A percentile compares a stretch with the other conserved stretches of the same genome.
Conservation (phyloP, 1,139 yeast species). For the Hyphopichia pseudoburtonii region DNA sequence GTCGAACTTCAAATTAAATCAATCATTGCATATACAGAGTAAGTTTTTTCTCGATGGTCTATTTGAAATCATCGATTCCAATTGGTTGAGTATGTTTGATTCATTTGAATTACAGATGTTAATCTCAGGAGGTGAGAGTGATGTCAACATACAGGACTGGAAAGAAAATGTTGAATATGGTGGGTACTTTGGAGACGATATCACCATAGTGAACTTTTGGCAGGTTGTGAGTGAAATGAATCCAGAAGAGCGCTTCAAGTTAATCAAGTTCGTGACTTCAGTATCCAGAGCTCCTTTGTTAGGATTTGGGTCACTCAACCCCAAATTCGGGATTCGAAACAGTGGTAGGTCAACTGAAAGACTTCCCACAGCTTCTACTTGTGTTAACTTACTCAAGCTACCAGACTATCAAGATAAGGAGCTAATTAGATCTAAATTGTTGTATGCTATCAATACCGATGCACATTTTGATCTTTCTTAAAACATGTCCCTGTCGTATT, state of each 20-base stretch:
- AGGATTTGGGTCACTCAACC: conserved; percentile 75
- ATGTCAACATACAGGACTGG: conserved; percentile 72
- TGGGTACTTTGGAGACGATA: conserved; percentile 60
- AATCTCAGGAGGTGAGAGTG: conserved; percentile 76
- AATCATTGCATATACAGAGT: conserved; percentile 58
- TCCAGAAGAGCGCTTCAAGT: conserved; percentile 56
- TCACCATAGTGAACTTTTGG: conserved; percentile 69
- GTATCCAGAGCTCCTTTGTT: conserved; percentile 88
- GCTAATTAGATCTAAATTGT: conserved; percentile 57
- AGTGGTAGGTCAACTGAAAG: conserved; percentile 57
- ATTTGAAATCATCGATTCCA: conserved; percentile 61
- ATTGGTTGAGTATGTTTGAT: conserved; percentile 84
- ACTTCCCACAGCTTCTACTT: conserved; percentile 90
- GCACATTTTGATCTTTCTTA: conserved; percentile 84
- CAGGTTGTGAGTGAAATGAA: conserved; percentile 69
- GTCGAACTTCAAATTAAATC: conserved; percentile 77
- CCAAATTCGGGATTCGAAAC: conserved; percentile 78
- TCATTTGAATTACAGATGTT: conserved; percentile 80
- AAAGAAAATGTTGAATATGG: conserved; percentile 61
- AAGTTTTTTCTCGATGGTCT: conserved; percentile 70
- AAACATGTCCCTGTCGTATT: not conserved
- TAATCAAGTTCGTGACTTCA: conserved; percentile 86
- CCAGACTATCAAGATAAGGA: conserved; percentile 76
- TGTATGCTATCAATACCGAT: conserved; percentile 75
- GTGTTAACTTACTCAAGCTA: conserved; percentile 80